Conservation (phyloP, 257 asterid species). For the Fraxinus pennsylvanica region DNA sequence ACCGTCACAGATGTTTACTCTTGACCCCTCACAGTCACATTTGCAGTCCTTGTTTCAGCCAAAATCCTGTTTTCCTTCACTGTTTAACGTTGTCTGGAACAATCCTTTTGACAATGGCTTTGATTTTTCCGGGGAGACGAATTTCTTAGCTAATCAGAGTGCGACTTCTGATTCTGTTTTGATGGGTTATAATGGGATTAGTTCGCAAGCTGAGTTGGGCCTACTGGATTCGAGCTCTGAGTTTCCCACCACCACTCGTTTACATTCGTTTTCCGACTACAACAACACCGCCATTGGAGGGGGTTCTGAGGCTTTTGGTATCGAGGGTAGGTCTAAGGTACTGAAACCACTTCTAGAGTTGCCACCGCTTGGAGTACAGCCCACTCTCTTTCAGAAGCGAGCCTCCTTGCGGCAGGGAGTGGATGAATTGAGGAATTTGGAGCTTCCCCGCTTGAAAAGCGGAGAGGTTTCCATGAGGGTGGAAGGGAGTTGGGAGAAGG, state of each 20-base stretch:
- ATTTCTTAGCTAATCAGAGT: constrained; percentile 29
- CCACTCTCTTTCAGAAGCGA: constrained; percentile 52
- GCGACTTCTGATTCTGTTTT: constrained; percentile 19
- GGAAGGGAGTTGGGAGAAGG: constrained; percentile 36
- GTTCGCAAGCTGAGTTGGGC: constrained; percentile 31
- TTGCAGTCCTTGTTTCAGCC: constrained; percentile 33
- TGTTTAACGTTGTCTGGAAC: constrained; percentile 18
- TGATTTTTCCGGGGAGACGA: constrained; percentile 40
- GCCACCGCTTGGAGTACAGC: constrained; percentile 43
- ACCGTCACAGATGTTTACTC: constrained; percentile 32
- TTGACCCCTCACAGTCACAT: constrained; percentile 34
- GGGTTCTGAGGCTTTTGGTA: constrained; percentile 24
- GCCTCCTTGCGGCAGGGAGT: constrained; percentile 43
- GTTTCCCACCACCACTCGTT: constrained; percentile 26
- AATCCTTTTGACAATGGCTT: constrained; percentile 38
- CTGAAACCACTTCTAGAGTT: constrained; percentile 44
- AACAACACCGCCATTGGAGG: constrained; percentile 30
- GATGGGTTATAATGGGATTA: constrained; percentile 37
- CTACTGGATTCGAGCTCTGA: constrained; percentile 21
- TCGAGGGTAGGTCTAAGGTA: constrained; percentile 41
- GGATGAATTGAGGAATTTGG: constrained; percentile 25
- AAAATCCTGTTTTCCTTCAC: constrained; percentile 30
- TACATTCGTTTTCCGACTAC: constrained; percentile 36
- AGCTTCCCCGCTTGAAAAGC: constrained; percentile 37
- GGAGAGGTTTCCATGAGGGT: constrained; percentile 43